These are phyloP conservation scores for Phycomyces nitens DNA, from an alignment of 192 early-diverging fungal genomes.

Conservation along the genomic window DNA sequence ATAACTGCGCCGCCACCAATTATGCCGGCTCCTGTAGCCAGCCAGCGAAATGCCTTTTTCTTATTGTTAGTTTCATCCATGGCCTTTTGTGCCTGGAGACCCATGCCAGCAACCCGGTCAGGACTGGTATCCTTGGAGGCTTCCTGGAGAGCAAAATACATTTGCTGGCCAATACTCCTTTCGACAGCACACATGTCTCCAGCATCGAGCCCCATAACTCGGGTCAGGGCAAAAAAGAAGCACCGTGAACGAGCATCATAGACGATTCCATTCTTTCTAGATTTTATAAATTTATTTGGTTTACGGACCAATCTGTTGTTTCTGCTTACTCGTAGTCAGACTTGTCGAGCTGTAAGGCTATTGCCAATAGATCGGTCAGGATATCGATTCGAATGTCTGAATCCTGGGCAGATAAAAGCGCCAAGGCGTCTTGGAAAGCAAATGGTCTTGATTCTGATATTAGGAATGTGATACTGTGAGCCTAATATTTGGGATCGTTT, in stretches of 20 bases:
- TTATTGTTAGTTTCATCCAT: conserved; percentile 45
- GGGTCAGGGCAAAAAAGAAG: conserved; percentile 39
- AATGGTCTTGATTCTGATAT: neutral
- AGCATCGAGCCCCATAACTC: conserved; percentile 25
- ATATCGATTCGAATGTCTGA: conserved; percentile 28
- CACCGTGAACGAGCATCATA: conserved; percentile 53
- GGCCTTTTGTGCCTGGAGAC: conserved; percentile 29
- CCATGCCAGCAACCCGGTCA: conserved; percentile 19
- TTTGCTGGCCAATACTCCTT: conserved; percentile 46
- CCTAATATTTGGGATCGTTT: too few species aligned
- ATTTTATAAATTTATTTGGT: too few species aligned
- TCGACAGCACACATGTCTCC: conserved; percentile 37
- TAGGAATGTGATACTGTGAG: neutral
- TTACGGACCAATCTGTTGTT: conserved; percentile 1
- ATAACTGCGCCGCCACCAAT: conserved; percentile 56
- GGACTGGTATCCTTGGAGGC: neutral
- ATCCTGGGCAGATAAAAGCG: neutral
- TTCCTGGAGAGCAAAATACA: conserved; percentile 44
- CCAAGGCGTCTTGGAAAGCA: neutral
- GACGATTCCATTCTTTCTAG: conserved; percentile 2
- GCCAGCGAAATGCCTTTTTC: conserved; percentile 47
- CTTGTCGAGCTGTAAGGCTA: conserved; percentile 1
- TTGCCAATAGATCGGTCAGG: conserved; percentile 14
- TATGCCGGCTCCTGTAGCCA: conserved; percentile 50
- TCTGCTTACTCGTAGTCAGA: neutral